These are phyloP conservation scores for Aureobasidium sp. DNA, from an alignment of 2,329 filamentous ascomycete genomes.

Conservation along the genomic window DNA sequence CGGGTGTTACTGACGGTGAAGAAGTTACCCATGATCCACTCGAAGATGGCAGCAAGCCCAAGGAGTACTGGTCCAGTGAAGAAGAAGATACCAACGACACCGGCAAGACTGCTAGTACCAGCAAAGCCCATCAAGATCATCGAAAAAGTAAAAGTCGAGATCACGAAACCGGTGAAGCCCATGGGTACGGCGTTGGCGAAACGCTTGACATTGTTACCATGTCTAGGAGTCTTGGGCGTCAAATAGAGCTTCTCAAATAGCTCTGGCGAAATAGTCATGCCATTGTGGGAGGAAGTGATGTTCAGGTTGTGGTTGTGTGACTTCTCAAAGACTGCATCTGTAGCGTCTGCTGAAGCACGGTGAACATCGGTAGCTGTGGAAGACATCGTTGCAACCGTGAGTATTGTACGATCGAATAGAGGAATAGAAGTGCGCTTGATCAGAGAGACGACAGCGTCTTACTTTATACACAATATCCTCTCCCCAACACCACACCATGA, in stretches of 20 bases:
- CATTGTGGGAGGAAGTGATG: constrained; percentile 6
- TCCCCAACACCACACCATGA: background rate
- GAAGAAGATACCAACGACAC: constrained; percentile 36
- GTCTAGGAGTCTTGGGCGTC: constrained; percentile 25
- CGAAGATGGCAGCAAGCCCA: constrained; percentile 43
- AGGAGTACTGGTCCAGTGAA: constrained; percentile 43
- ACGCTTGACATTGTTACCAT: constrained; percentile 20
- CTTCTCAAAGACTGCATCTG: constrained; percentile 9
- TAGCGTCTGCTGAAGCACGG: background rate
- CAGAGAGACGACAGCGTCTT: no score
- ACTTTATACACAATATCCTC: background rate
- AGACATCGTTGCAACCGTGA: background rate
- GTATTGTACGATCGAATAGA: background rate
- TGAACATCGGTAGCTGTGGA: constrained; percentile 9
- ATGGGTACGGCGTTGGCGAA: constrained; percentile 28
- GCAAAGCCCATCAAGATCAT: constrained; percentile 37
- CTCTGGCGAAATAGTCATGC: constrained; percentile 26
- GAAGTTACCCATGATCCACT: constrained; percentile 49
- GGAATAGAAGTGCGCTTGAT: no score
- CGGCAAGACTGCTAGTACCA: constrained; percentile 31
- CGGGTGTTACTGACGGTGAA: constrained; percentile 24
- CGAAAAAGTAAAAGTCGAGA: constrained; percentile 35
- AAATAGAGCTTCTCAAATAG: constrained; percentile 26
- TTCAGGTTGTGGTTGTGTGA: constrained; percentile 13
- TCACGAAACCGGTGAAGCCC: constrained; percentile 32